phyloP scores from a whole-genome alignment of 805 yeast species.

The Wickerhamiella nectarea region DNA sequence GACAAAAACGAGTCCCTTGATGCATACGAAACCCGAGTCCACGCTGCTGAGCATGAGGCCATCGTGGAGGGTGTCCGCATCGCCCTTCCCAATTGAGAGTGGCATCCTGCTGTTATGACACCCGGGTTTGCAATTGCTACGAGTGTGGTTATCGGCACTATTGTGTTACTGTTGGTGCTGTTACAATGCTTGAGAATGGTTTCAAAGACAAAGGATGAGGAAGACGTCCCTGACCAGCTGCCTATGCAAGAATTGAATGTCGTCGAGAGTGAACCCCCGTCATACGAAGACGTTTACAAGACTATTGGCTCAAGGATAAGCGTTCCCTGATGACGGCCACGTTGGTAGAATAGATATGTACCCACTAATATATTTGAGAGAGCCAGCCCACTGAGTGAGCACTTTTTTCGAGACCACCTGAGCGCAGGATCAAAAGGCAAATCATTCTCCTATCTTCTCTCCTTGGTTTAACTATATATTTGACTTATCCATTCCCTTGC shows the following conservation, averaged over 20 bases:
- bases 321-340: not conserved
- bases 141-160: not conserved
- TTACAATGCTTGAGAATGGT: not conserved
- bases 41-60: conserved; percentile 71
- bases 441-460: too few relatives aligned
- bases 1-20: conserved; percentile 63
- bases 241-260: not conserved
- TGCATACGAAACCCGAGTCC: conserved; percentile 70
- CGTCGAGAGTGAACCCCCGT: not conserved
- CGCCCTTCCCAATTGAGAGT: conserved; percentile 30
- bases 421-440: too few relatives aligned
- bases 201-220: not conserved
- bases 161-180: not conserved
- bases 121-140: not conserved
- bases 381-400: too few relatives aligned
- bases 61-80: conserved; percentile 80
- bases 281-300: not conserved
- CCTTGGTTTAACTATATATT: too few relatives aligned
- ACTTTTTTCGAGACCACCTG: too few relatives aligned
- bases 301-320: not conserved
- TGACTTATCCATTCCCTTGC: too few relatives aligned
- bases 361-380: too few relatives aligned
- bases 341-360: too few relatives aligned
- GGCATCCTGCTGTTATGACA: not conserved
- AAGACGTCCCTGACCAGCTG: not conserved